A percentile compares a stretch with the other conserved stretches of the same genome.
Conservation (phyloP, 208 protist genomes). For the Trypanosoma lewisi region DNA sequence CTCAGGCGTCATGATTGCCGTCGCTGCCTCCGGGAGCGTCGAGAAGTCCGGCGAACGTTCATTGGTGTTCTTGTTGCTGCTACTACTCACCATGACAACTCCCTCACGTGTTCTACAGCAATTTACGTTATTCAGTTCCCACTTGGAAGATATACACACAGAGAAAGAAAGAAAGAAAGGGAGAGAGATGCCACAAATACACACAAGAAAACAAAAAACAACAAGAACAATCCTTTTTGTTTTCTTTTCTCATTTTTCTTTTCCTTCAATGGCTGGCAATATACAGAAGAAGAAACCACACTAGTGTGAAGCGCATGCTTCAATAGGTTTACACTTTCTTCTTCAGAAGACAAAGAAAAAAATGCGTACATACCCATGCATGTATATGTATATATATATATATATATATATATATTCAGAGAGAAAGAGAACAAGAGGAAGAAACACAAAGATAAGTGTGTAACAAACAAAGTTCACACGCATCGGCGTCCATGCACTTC, state of each 20-base stretch:
- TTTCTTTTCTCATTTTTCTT: constrained; percentile 16
- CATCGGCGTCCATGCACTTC: too few species aligned
- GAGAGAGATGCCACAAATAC: constrained; percentile 8
- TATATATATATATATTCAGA: constrained; percentile 11
- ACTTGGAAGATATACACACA: constrained; percentile 1
- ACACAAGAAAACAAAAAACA: not conserved
- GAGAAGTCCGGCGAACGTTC: constrained; percentile 27
- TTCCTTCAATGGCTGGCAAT: constrained; percentile 2
- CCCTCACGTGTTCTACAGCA: not conserved
- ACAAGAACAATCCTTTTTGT: constrained; percentile 4
- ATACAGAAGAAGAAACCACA: too few species aligned
- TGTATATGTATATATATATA: too few species aligned
- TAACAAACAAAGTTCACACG: too few species aligned
- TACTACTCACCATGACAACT: not conserved
- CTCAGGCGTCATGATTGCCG: constrained; percentile 56
- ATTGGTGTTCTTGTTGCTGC: not conserved
- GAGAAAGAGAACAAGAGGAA: too few species aligned
- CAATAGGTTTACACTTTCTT: too few species aligned
- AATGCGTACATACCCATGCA: too few species aligned
- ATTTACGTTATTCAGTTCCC: too few species aligned
- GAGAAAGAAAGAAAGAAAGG: constrained; percentile 13
- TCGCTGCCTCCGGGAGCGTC: constrained; percentile 58
- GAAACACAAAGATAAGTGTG: too few species aligned
- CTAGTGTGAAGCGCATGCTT: too few species aligned
- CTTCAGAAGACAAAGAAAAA: too few species aligned